Base-by-base conservation (phyloP, 768 basidiomycete species). In the Cystofilobasidium macerans region DNA sequence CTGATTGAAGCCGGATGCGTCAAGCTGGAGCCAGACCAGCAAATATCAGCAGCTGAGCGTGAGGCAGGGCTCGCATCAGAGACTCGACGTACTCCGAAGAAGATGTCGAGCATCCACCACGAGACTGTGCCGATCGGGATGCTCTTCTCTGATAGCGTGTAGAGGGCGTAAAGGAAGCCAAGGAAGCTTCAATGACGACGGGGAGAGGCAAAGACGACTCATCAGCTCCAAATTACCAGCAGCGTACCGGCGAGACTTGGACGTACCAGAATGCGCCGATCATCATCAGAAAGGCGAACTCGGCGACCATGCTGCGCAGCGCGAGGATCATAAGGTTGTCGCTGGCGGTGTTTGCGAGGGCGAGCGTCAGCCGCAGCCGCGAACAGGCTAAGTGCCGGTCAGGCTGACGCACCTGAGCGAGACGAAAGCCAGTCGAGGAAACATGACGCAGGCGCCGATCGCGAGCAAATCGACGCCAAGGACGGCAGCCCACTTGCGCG, bases 81-180 rank as follows among this genome's bases (percentile, higher is more conserved):
- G 14, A 14, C 7, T 7, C 13, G 28, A 45, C 45, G 51, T 32
- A 45, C 64, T n/a, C 94, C 94, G 72, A 98, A 97, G 83, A 77
- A 79, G 54, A 92, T 75, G 72, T 93, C 88, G 28, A 93, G 80
- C 85, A 95, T 88, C 89, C 90, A 94, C 91, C 90, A 95, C 0
- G 86, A 84, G 62, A 93, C 89, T 33, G 40, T 26, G 32, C 42
- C 33, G 28, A 42, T n/a, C 12, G n/a, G 14, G 43, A 64, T 56
- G 8, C 1, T 20, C 35, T 74, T 75, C 58, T 73, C 69, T 1
- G 84, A 90, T 73, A 77, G 91, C 83, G 90, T 95, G 86, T 86
- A 95, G 13, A 97, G 78, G 0, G 89, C 90, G 76, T 95, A 97
- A 53, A 91, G 75, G 75, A 97, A 97, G 3, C 92, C 92, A 38